Percentiles rank a stretch among this genome's conserved stretches.
Evolutionary conservation across 1,284 basidiomycete genomes (phyloP).

Genomic region (Rhodotorula sp.): DNA sequence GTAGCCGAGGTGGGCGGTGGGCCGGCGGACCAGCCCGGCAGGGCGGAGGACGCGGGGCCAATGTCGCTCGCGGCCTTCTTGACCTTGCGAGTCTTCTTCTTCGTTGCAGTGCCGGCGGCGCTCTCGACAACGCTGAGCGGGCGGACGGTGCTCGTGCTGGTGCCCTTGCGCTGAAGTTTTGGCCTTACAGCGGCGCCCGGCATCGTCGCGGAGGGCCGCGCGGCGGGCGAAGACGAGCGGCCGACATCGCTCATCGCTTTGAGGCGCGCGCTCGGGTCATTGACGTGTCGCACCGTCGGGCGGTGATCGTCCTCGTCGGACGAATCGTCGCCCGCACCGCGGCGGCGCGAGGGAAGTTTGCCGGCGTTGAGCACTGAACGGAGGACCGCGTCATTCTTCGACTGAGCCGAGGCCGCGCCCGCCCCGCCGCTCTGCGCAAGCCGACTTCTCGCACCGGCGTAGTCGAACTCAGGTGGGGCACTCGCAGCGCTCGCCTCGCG

Average conservation of each 20-base stretch:
- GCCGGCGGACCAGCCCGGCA: slow-evolving; percentile 5
- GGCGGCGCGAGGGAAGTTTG: not conserved
- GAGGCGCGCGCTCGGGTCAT: slow-evolving; percentile 37
- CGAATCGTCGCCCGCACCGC: not conserved
- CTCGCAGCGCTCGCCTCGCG: slow-evolving; percentile 2
- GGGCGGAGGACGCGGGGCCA: slow-evolving; percentile 11
- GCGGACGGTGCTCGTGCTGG: slow-evolving; percentile 18
- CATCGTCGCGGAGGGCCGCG: not conserved
- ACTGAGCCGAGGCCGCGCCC: not conserved
- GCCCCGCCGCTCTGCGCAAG: not conserved
- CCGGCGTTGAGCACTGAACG: slow-evolving; percentile 21
- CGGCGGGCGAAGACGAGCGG: not conserved
- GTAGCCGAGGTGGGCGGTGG: not conserved
- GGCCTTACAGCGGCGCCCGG: not conserved
- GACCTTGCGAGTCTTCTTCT: slow-evolving; percentile 27
- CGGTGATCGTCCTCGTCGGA: slow-evolving; percentile 39
- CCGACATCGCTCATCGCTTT: slow-evolving; percentile 40
- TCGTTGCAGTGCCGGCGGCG: not conserved
- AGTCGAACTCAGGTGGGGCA: not conserved
- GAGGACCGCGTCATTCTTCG: slow-evolving; percentile 8
- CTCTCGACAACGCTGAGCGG: slow-evolving; percentile 6
- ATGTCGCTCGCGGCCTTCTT: slow-evolving; percentile 40
- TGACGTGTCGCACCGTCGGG: slow-evolving; percentile 38
- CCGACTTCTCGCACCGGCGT: slow-evolving; percentile 8
- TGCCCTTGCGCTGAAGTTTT: slow-evolving; percentile 19